A percentile compares a stretch with the other conserved stretches of the same genome.
Conservation (phyloP, 2,329 filamentous ascomycete species). For the Teratosphaeria destructans region DNA sequence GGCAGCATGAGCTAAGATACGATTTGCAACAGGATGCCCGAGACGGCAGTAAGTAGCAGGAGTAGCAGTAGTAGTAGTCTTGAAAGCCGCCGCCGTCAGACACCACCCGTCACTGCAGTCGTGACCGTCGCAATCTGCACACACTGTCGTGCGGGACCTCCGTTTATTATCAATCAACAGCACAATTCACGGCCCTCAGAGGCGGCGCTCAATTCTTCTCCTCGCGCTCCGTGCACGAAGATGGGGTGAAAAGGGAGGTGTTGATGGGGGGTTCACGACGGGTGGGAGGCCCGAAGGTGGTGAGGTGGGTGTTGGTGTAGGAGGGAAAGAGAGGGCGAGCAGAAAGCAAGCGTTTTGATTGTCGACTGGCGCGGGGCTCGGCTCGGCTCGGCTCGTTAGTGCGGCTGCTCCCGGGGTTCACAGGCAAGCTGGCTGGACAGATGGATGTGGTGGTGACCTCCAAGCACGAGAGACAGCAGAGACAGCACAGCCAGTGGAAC, state of each 20-base stretch:
- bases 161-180: background rate
- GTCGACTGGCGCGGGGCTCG: background rate
- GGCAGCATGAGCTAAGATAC: slow-evolving; percentile 1
- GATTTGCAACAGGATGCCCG: slow-evolving; percentile 1
- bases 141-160: background rate
- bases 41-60: background rate
- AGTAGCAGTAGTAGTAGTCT: background rate
- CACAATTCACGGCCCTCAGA: slow-evolving; percentile 1
- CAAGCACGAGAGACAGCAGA: background rate
- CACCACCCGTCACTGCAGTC: background rate
- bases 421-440: background rate
- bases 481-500: background rate
- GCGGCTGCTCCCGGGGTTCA: background rate
- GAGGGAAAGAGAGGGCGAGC: background rate
- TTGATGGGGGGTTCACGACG: background rate
- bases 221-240: slow-evolving; percentile 1
- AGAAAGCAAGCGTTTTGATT: background rate
- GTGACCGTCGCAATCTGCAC: slow-evolving; percentile 9
- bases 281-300: background rate
- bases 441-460: no score
- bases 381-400: background rate
- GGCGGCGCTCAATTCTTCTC: background rate
- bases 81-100: background rate
- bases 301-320: background rate
- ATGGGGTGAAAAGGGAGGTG: background rate